Evolutionary conservation across 2,329 filamentous ascomycete genomes (phyloP).

Genomic region (Xylaria digitata): DNA sequence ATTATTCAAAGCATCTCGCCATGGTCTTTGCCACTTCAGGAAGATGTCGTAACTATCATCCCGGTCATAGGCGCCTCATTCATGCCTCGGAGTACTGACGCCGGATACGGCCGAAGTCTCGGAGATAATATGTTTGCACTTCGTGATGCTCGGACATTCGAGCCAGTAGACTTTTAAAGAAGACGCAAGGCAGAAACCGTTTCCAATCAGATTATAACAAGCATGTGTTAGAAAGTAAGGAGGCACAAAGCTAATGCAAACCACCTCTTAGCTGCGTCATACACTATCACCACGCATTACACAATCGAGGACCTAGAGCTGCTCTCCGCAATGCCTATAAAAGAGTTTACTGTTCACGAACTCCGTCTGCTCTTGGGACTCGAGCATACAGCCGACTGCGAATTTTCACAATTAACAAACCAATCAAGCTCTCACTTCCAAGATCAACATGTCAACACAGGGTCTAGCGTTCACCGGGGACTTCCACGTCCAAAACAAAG

Average conservation of each 20-base stretch:
- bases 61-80: background rate
- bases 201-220: background rate
- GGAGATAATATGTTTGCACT: conserved; percentile 27
- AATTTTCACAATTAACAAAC: conserved; percentile 3
- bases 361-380: conserved; percentile 32
- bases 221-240: background rate
- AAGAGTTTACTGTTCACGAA: conserved; percentile 34
- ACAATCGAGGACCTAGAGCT: background rate
- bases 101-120: conserved; percentile 24
- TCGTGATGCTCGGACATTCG: conserved; percentile 17
- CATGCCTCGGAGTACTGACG: background rate
- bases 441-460: conserved; percentile 35
- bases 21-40: background rate
- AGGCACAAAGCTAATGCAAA: conserved; percentile 23
- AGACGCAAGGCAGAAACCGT: background rate
- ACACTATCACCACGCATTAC: background rate
- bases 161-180: conserved; percentile 7
- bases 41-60: conserved; percentile 9
- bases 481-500: conserved; percentile 32
- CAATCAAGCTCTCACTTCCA: background rate
- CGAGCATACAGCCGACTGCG: conserved; percentile 31
- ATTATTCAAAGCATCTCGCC: background rate
- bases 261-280: conserved; percentile 2
- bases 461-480: conserved; percentile 25
- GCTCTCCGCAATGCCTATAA: conserved; percentile 35